A percentile compares a stretch with the other conserved stretches of the same genome.
phyloP scores from a whole-genome alignment of 2,329 filamentous ascomycete species.

The Beauveria asiatica region DNA sequence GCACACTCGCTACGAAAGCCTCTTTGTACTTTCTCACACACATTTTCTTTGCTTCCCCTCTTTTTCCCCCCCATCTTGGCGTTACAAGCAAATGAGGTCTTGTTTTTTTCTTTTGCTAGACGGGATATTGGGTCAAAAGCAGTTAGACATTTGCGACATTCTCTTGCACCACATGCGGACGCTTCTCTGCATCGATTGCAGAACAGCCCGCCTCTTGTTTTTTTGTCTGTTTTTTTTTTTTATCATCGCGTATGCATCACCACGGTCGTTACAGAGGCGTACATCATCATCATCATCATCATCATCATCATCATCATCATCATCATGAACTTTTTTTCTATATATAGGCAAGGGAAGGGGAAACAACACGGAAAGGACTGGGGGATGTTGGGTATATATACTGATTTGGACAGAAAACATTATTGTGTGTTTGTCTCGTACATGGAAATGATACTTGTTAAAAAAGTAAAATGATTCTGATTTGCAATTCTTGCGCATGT shows the following conservation, averaged over 20 bases:
- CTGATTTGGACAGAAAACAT: not conserved
- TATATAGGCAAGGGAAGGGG: not conserved
- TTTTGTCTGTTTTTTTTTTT: not conserved
- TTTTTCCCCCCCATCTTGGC: not conserved
- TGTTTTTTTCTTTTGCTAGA: conserved; percentile 4
- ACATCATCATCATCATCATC: not conserved
- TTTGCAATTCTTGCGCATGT: not conserved
- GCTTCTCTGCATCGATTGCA: not conserved
- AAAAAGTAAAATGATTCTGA: not conserved
- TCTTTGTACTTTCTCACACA: not conserved
- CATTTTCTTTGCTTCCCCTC: not conserved
- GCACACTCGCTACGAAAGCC: not conserved
- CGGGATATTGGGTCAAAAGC: conserved; percentile 3
- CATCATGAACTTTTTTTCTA: not conserved
- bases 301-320: not conserved
- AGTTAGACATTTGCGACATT: conserved; percentile 10
- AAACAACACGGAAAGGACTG: not conserved
- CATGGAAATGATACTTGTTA: not conserved
- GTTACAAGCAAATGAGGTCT: not conserved
- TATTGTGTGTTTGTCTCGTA: not conserved
- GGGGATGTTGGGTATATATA: not conserved
- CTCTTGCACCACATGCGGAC: not conserved
- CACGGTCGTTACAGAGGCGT: conserved; percentile 11
- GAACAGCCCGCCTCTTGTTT: not conserved
- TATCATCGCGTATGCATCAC: not conserved